Evolutionary conservation across 2,329 filamentous ascomycete species (phyloP).

Genomic region (Penicillium olsonii): DNA sequence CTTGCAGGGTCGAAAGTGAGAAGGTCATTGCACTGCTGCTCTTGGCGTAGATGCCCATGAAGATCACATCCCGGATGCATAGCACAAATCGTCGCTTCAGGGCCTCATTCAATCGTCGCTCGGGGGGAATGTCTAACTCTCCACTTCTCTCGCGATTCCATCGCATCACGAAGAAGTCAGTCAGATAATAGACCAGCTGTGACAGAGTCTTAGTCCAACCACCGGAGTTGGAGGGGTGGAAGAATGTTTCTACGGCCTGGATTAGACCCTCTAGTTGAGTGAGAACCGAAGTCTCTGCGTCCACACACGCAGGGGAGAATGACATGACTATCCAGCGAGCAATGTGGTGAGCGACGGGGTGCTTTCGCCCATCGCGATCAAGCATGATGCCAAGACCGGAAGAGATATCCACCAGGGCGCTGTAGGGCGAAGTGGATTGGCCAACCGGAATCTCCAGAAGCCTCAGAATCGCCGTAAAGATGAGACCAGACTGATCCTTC

Average conservation of each 20-base stretch:
- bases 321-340: slow-evolving; percentile 93
- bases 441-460: slow-evolving; percentile 95
- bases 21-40: slow-evolving; percentile 88
- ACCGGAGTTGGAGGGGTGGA: slow-evolving; percentile 95
- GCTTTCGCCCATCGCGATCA: slow-evolving; percentile 90
- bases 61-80: slow-evolving; percentile 86
- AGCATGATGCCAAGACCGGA: slow-evolving; percentile 82
- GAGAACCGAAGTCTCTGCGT: slow-evolving; percentile 76
- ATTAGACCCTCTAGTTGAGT: slow-evolving; percentile 86
- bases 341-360: slow-evolving; percentile 88
- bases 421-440: slow-evolving; percentile 91
- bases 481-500: slow-evolving; percentile 82
- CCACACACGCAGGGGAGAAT: slow-evolving; percentile 78
- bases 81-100: slow-evolving; percentile 87
- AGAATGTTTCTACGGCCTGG: slow-evolving; percentile 96
- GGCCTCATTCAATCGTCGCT: slow-evolving; percentile 75
- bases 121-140: slow-evolving; percentile 81
- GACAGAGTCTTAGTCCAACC: slow-evolving; percentile 86
- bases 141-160: slow-evolving; percentile 95
- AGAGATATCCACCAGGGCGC: slow-evolving; percentile 73
- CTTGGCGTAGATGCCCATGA: slow-evolving; percentile 98
- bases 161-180: slow-evolving; percentile 94
- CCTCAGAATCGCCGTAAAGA: slow-evolving; percentile 88
- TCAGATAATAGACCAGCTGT: slow-evolving; percentile 87
- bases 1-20: slow-evolving; percentile 86